Evolutionary conservation across 306 rosid genomes (phyloP).

Genomic region (Begonia loranthoides): DNA sequence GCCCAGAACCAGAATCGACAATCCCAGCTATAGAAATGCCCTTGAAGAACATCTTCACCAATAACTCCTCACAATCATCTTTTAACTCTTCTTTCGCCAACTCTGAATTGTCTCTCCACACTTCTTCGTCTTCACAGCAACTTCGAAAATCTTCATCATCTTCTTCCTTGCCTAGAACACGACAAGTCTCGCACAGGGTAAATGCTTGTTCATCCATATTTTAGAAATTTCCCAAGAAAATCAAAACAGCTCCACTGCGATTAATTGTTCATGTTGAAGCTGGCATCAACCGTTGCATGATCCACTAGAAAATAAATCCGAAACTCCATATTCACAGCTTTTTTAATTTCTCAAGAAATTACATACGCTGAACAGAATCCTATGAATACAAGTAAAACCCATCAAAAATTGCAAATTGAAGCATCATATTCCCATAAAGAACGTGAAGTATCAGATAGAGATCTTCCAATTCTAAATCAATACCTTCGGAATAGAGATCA

Average conservation of each 20-base stretch:
- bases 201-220: slow-evolving; percentile 46
- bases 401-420: slow-evolving; percentile 21
- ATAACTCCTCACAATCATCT: slow-evolving; percentile 52
- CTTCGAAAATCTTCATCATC: slow-evolving; percentile 91
- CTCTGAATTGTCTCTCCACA: slow-evolving; percentile 59
- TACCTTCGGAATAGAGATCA: slow-evolving; percentile 11
- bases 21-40: slow-evolving; percentile 62
- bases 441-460: slow-evolving; percentile 11
- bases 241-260: slow-evolving; percentile 10
- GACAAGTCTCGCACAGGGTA: slow-evolving; percentile 22
- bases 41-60: slow-evolving; percentile 73
- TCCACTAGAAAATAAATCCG: slow-evolving; percentile 21
- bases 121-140: slow-evolving; percentile 67
- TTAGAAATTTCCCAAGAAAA: slow-evolving; percentile 4
- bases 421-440: slow-evolving; percentile 22
- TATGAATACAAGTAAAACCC: slow-evolving; percentile 5
- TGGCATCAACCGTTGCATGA: slow-evolving; percentile 14
- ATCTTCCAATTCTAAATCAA: slow-evolving; percentile 17
- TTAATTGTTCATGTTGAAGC: slow-evolving; percentile 8
- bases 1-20: slow-evolving; percentile 47
- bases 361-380: slow-evolving; percentile 1
- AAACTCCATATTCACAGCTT: slow-evolving; percentile 2
- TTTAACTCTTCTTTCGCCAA: slow-evolving; percentile 33
- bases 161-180: slow-evolving; percentile 42
- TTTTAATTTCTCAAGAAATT: slow-evolving; percentile 4